Evolutionary conservation across 1,139 yeast genomes (phyloP), one percentile per base, ranked within the genome.

Genomic region (Protomyces gravidus): DNA sequence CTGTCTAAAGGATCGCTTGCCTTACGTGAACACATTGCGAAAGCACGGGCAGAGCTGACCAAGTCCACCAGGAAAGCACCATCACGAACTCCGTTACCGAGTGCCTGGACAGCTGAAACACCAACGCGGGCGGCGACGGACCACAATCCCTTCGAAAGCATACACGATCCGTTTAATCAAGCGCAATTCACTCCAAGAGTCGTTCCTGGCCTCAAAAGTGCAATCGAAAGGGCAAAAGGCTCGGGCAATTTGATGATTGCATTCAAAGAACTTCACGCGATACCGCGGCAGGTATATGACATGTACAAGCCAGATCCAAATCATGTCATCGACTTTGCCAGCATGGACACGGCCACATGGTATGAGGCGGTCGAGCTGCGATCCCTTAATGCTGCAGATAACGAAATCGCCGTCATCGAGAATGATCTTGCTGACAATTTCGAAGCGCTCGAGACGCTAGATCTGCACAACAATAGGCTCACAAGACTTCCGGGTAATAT

Each of bases 261-360:
- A 6, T 45, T 33, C 40, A 45, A 33, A 39, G 46, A 33, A 26
- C 40, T 53, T 5, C 19, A 15, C 9, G 39, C 30, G 7, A 53
- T 53, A 15, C 58, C 58, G 15, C 33, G 21, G 26, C 33, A 7
- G 11, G 58, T 53, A 15, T 27, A 30, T 42, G 48, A 53, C 47
- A 53, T 53, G 58, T 53, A 53, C 40, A 53, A 36, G 27, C 58
- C 58, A 11, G 58, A 53, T 36, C 58, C 58, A 5, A 33, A 50
- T 13, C 51, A 53, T 33, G 58, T 53, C 47, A 53, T 53, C 17
- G 58, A 53, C 47, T 53, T 53, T 26, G 45, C 58, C 15, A 27
- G 17, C 15, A 45, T 32, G 51, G 26, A 28, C 23, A 27, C 26
- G 3, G 28, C 58, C 7, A 25, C 58, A n/a, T 53, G 51, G 51